Evolutionary conservation across 306 rosid species (phyloP).

Genomic region (Lathyrus tuberosus): DNA sequence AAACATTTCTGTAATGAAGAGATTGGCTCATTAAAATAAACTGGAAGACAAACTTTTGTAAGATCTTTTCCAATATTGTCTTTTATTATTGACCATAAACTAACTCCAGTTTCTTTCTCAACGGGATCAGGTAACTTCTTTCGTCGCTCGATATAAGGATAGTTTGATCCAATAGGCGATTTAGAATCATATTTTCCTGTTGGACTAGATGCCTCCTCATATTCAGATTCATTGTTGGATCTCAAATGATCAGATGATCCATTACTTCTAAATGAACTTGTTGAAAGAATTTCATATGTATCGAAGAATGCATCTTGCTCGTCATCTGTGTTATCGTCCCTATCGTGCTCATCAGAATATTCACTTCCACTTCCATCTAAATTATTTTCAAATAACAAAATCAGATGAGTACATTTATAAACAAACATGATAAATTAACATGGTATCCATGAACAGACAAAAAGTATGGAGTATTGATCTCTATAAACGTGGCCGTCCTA

Average conservation of each 20-base stretch:
- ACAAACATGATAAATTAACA: too few relatives aligned
- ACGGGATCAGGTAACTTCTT: slow-evolving; percentile 84
- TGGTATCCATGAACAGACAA: too few relatives aligned
- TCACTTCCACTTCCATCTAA: slow-evolving; percentile 86
- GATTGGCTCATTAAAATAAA: slow-evolving; percentile 89
- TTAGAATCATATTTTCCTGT: slow-evolving; percentile 24
- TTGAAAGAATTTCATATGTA: slow-evolving; percentile 69
- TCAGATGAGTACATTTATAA: too few relatives aligned
- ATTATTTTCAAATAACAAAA: slow-evolving; percentile 18
- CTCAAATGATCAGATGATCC: slow-evolving; percentile 52
- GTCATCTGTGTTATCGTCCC: slow-evolving; percentile 72
- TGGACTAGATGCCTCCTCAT: slow-evolving; percentile 45
- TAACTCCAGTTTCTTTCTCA: slow-evolving; percentile 81
- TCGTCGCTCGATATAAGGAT: slow-evolving; percentile 65
- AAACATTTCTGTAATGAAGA: slow-evolving; percentile 87
- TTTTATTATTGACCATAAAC: slow-evolving; percentile 94
- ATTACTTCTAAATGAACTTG: slow-evolving; percentile 59
- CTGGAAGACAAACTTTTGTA: slow-evolving; percentile 90
- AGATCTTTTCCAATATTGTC: slow-evolving; percentile 95
- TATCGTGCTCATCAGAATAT: slow-evolving; percentile 72
- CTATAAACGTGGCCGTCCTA: too few relatives aligned
- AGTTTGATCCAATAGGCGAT: slow-evolving; percentile 49
- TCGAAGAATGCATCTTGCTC: slow-evolving; percentile 81
- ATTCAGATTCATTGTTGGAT: slow-evolving; percentile 50
- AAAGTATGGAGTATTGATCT: background rate